These are phyloP conservation scores for Balakata baccata DNA, from an alignment of 345 rosid species.

Conservation along the genomic window DNA sequence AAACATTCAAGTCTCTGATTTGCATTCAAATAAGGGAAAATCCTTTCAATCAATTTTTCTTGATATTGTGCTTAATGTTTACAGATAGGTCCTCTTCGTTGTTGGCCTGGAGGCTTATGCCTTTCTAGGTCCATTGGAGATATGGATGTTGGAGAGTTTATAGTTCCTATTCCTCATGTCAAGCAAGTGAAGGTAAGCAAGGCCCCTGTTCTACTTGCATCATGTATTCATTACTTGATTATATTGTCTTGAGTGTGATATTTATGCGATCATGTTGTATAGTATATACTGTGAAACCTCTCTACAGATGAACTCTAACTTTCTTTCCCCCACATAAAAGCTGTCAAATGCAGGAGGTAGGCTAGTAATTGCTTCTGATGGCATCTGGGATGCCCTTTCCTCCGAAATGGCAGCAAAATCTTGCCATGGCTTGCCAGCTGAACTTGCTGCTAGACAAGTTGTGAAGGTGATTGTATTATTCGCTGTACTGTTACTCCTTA, in stretches of 20 bases:
- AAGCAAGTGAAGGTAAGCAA: slow-evolving; percentile 80
- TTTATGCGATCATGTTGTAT: slow-evolving; percentile 7
- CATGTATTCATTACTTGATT: not conserved
- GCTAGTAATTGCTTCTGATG: slow-evolving; percentile 90
- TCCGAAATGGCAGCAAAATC: slow-evolving; percentile 70
- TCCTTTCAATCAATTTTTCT: not conserved
- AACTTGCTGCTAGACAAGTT: slow-evolving; percentile 85
- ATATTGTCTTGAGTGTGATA: not conserved
- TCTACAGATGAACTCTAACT: slow-evolving; percentile 18
- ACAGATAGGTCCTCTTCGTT: slow-evolving; percentile 82
- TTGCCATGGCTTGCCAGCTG: slow-evolving; percentile 79
- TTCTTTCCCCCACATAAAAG: slow-evolving; percentile 32
- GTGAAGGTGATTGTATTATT: slow-evolving; percentile 59
- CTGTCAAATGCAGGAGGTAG: slow-evolving; percentile 81
- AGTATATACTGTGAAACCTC: not conserved
- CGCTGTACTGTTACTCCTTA: not conserved
- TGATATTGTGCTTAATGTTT: not conserved
- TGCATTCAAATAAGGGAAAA: not conserved
- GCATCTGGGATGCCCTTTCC: slow-evolving; percentile 86
- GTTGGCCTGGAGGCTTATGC: slow-evolving; percentile 95
- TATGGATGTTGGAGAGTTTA: slow-evolving; percentile 90
- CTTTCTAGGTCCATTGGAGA: slow-evolving; percentile 94
- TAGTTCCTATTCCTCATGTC: slow-evolving; percentile 83
- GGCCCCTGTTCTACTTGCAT: not conserved
- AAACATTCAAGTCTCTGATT: not conserved